phyloP scores from a whole-genome alignment of 2,329 filamentous ascomycete species.

The Diaporthe sp. region DNA sequence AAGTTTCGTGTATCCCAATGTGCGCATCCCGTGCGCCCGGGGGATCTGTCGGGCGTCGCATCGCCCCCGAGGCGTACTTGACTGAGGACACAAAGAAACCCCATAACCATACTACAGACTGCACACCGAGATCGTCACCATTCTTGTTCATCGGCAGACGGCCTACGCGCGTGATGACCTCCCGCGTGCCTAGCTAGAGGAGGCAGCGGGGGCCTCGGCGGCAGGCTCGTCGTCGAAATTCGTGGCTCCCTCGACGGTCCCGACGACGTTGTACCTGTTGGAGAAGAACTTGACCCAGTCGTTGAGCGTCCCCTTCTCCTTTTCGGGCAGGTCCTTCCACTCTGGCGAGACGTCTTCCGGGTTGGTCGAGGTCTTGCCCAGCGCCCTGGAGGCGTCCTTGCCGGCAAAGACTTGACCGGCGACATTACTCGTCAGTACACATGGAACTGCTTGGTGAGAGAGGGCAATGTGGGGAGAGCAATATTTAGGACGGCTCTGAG shows the following conservation, averaged over 20 bases:
- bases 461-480: background rate
- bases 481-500: background rate
- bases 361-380: slow-evolving; percentile 90
- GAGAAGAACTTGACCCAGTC: slow-evolving; percentile 98
- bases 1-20: slow-evolving; percentile 21
- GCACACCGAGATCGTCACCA: background rate
- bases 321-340: slow-evolving; percentile 86
- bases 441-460: background rate
- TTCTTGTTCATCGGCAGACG: background rate
- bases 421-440: background rate
- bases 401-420: slow-evolving; percentile 87
- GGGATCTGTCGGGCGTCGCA: background rate
- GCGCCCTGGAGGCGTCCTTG: slow-evolving; percentile 93
- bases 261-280: slow-evolving; percentile 95
- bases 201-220: slow-evolving; percentile 1
- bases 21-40: slow-evolving; percentile 6
- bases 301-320: slow-evolving; percentile 85
- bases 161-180: background rate
- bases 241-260: slow-evolving; percentile 72
- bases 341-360: slow-evolving; percentile 85
- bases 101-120: background rate
- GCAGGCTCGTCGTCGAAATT: slow-evolving; percentile 59
- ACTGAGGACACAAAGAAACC: background rate
- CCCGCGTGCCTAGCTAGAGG: slow-evolving; percentile 13
- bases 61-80: background rate